Evolutionary conservation across 116 monocot genomes (phyloP), one percentile per base, ranked within the genome.

Genomic region (Papilionanthe hybrid): DNA sequence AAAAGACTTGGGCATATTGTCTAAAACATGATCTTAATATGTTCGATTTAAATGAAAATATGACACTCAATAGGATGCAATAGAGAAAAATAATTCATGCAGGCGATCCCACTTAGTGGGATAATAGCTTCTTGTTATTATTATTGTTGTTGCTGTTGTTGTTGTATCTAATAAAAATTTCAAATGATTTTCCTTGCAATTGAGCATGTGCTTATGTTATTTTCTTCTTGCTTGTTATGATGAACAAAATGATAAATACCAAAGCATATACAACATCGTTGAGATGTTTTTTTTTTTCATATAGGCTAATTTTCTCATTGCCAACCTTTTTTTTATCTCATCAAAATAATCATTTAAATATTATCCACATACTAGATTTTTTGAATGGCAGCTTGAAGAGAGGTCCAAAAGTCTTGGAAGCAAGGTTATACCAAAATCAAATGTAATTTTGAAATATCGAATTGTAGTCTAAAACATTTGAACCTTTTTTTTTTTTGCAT

Each of bases 141-240:
- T 37, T 37, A 4, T 37, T 37, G 0, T 37, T 37, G 37, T 37
- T 37, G 37, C 4, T 3, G 37, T 28, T 15, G 9, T 22, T 75
- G 23, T 28, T 28, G 13, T 49, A 13, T 8, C 15, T 22, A 41
- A 22, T 23, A n/a, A 44, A 43, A 73, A 44, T 73, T 72, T 30
- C 37, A 5, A 7, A 9, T 72, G 41, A 4, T n/a, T 78, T 75
- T 5, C 25, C 41, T 32, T 56, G 5, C 60, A 43, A 73, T 55
- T 55, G 79, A 65, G 13, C 56, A 97, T 94, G 97, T 63, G 94
- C 88, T 57, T 97, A 90, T 91, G 98, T 75, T 92, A 94, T 72
- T 98, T 98, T 84, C 91, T 98, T 83, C 94, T 98, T 82, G 98
- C 98, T 72, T 98, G 98, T 63, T 98, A 98, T 83, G 94, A 98